phyloP scores from a whole-genome alignment of 2,329 filamentous ascomycete species.

The Chalaropsis ovoidea region DNA sequence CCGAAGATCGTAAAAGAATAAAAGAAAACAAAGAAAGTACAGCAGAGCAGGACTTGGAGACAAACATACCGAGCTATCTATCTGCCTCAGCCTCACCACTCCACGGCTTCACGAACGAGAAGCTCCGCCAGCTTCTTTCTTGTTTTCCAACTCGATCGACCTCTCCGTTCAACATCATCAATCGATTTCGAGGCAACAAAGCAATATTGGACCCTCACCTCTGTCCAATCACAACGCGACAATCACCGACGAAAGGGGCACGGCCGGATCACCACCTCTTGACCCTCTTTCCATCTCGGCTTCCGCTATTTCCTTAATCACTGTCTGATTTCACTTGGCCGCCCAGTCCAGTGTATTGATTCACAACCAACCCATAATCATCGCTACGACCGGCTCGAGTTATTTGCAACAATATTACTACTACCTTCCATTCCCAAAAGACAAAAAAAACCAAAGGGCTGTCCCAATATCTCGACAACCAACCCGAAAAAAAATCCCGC shows the following conservation, averaged over 20 bases:
- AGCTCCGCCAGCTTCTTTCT: not conserved
- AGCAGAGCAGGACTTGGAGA: not conserved
- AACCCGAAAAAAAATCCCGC: not conserved
- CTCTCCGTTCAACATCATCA: not conserved
- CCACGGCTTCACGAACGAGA: not conserved
- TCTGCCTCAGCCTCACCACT: not conserved
- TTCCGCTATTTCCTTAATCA: not conserved
- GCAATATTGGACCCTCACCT: not conserved
- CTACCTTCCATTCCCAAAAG: not conserved
- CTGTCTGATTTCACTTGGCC: not conserved
- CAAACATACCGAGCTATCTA: not conserved
- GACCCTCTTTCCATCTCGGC: conserved; percentile 12
- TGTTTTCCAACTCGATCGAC: not conserved
- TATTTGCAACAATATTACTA: not conserved
- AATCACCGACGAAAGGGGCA: conserved; percentile 18
- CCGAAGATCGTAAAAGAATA: not conserved
- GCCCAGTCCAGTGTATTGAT: not conserved
- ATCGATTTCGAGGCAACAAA: not conserved
- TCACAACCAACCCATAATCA: not conserved
- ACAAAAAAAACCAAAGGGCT: not conserved
- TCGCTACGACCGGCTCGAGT: conserved; percentile 9
- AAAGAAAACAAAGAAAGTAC: not conserved
- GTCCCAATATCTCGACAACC: not conserved
- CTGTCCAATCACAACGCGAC: not conserved
- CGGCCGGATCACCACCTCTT: conserved; percentile 23